Percentiles rank a stretch among this genome's conserved stretches.
Conservation (phyloP, 1,284 basidiomycete genomes). For the Apiotrichum gracile region DNA sequence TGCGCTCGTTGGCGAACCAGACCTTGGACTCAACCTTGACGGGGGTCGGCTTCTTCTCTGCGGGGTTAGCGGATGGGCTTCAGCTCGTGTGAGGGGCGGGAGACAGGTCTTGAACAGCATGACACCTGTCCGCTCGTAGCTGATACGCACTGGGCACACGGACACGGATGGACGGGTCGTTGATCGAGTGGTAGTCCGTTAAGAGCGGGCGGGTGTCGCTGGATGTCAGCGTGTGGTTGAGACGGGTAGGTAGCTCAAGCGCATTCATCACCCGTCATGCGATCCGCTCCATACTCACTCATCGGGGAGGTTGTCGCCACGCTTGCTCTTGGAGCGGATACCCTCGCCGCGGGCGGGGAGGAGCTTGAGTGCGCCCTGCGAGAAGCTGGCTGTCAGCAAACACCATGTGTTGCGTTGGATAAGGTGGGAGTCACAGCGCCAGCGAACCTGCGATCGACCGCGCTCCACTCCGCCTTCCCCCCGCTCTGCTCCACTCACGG, state of each 20-base stretch:
- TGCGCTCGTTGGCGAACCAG: constrained; percentile 98
- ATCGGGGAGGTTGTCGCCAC: constrained; percentile 43
- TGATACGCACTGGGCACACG: constrained; percentile 36
- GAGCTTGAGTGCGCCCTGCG: constrained; percentile 34
- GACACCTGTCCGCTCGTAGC: not conserved
- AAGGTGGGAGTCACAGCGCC: too few species aligned
- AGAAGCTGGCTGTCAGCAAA: constrained; percentile 34
- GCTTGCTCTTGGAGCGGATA: constrained; percentile 37
- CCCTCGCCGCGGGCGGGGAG: constrained; percentile 37
- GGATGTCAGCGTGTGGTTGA: not conserved
- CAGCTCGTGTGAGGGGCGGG: not conserved
- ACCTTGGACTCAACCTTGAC: constrained; percentile 95
- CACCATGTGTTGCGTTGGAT: too few species aligned
- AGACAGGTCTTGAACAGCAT: not conserved
- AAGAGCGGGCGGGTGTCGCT: constrained; percentile 29
- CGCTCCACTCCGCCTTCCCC: too few species aligned
- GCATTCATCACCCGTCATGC: not conserved
- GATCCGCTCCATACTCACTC: constrained; percentile 22
- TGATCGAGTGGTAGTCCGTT: constrained; percentile 43
- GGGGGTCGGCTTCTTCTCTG: constrained; percentile 76
- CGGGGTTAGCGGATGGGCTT: constrained; percentile 4
- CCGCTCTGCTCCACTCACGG: constrained; percentile 24
- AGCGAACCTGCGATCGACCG: too few species aligned
- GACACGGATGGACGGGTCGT: constrained; percentile 35
- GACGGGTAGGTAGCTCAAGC: too few species aligned